A percentile compares a stretch with the other conserved stretches of the same genome.
phyloP scores from a whole-genome alignment of 148 eudicot species.

The Silene conica region DNA sequence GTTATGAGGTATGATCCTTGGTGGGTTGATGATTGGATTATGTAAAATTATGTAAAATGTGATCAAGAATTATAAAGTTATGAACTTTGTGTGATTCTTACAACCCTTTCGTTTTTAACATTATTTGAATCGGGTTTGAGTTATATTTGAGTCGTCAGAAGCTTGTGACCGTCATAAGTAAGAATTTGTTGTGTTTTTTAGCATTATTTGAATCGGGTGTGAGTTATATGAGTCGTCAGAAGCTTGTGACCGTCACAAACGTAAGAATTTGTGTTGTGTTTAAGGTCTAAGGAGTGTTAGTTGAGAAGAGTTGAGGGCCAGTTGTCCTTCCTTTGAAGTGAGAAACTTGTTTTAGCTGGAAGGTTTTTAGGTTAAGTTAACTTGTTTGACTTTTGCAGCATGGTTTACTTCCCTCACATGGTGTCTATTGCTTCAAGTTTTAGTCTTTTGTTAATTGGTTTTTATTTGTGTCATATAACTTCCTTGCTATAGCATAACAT shows the following conservation, averaged over 20 bases:
- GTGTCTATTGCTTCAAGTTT: conserved; percentile 24
- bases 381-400: conserved; percentile 28
- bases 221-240: too few species aligned
- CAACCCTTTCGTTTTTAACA: background rate
- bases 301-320: conserved; percentile 11
- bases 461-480: conserved; percentile 2
- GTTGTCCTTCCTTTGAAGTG: conserved; percentile 21
- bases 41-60: background rate
- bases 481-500: background rate
- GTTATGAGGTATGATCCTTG: conserved; percentile 12
- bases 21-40: conserved; percentile 10
- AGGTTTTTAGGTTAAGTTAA: conserved; percentile 29
- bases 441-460: conserved; percentile 10
- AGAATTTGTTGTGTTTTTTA: background rate
- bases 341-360: conserved; percentile 19
- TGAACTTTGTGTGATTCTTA: background rate
- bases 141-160: too few species aligned
- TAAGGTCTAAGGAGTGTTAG: background rate
- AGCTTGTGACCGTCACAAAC: too few species aligned
- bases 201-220: background rate
- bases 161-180: too few species aligned
- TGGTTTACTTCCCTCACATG: conserved; percentile 7
- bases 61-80: background rate
- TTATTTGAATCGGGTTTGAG: too few species aligned
- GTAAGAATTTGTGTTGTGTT: too few species aligned